These are phyloP conservation scores for Skeletonema potamos DNA, from an alignment of 108 stramenopile genomes.

Conservation along the genomic window DNA sequence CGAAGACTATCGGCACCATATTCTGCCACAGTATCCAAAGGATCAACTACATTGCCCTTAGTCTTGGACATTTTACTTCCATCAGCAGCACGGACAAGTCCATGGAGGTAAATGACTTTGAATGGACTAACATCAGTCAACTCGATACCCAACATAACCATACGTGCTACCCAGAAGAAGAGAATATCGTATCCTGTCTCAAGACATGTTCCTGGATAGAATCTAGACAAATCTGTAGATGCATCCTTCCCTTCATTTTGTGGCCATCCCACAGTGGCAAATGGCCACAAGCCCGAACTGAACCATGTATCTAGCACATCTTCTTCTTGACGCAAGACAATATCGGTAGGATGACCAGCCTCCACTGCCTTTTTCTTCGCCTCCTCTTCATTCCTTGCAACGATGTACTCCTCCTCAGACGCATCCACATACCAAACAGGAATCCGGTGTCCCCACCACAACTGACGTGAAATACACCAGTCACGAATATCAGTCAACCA, in stretches of 20 bases:
- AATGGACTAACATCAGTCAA: conserved; percentile 93
- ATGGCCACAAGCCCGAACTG: conserved; percentile 97
- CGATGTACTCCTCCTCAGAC: conserved; percentile 76
- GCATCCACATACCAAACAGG: conserved; percentile 93
- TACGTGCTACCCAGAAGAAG: conserved; percentile 99
- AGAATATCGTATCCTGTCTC: conserved; percentile 99
- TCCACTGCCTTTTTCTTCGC: conserved; percentile 74
- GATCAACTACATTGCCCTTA: conserved; percentile 98
- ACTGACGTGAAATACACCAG: conserved; percentile 94
- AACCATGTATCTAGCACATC: conserved; percentile 99
- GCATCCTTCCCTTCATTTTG: conserved; percentile 60
- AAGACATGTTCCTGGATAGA: conserved; percentile 93
- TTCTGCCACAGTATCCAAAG: conserved; percentile 92
- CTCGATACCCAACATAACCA: conserved; percentile 98
- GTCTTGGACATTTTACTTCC: conserved; percentile 99
- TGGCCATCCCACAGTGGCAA: conserved; percentile 95
- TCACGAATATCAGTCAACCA: conserved; percentile 95
- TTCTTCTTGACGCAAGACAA: conserved; percentile 87
- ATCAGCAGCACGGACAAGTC: conserved; percentile 94
- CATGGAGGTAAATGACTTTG: conserved; percentile 89
- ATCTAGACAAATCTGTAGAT: conserved; percentile 71
- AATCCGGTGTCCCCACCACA: conserved; percentile 98
- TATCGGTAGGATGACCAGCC: conserved; percentile 59
- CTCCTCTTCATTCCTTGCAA: conserved; percentile 86
- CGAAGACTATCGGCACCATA: conserved; percentile 93